Base-by-base conservation (phyloP, 1,139 yeast genomes). In the Pichia sp. region DNA sequence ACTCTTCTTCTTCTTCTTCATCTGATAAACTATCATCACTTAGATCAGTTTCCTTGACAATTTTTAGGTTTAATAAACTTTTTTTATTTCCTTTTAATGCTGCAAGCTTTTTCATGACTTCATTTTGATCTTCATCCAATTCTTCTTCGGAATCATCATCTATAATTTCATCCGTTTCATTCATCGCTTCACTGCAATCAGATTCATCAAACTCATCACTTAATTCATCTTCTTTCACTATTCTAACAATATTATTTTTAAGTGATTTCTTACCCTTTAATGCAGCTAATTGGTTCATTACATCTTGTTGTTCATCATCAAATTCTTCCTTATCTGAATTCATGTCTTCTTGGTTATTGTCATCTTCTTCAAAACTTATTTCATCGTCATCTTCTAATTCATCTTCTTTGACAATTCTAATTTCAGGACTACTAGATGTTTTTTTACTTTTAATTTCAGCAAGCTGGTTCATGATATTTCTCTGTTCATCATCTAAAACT, bases 311-410 rank as follows among this genome's bases (percentile, higher is more conserved):
- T 2, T 57, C 60, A 3, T 53, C 51, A 14, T 48, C 54, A 6
- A 48, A 45, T 48, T 54, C 56, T 22, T 46, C 47, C 49, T 38
- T 42, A 16, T 45, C 52, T 22, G 43, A 51, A 16, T 9, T 31
- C 8, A 39, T 49, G 16, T 39, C 50, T 9, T 49, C 45, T 22
- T 50, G 51, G 10, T 13, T 19, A 1, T 34, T 47, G 11, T 42
- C 42, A 11, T 34, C 48, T 49, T 63, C 69, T 33, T 71, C 77
- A 47, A 34, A 52, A 2, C 50, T 54, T 7, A 61, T 62, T n/a
- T 55, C 53, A 47, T 52, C 53, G 46, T 52, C 49, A 51, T 61
- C 45, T 52, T 58, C 51, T 58, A 57, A 9, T 1, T 57, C 60
- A 28, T 63, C 67, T 31, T 61, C 60, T 11, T 58, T 61, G n/a